phyloP scores from a whole-genome alignment of 2,329 filamentous ascomycete genomes.

The Grosmannia serpens region DNA sequence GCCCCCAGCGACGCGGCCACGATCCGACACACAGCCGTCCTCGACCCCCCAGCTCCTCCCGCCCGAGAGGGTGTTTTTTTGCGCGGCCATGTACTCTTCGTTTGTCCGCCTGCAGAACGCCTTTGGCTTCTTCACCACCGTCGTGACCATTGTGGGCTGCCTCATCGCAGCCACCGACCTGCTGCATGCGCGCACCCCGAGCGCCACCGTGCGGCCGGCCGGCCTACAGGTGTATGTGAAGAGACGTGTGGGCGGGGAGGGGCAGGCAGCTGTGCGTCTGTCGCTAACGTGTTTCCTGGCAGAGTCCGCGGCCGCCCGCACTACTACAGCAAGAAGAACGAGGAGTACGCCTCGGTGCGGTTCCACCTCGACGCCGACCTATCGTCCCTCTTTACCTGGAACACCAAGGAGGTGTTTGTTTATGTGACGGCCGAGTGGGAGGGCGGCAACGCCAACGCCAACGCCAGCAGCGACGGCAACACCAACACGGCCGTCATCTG shows the following conservation, averaged over 20 bases:
- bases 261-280: constrained; percentile 1
- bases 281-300: constrained; percentile 4
- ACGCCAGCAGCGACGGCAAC: no score
- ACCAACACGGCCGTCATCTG: constrained; percentile 77
- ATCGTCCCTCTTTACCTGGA: constrained; percentile 92
- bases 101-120: constrained; percentile 79
- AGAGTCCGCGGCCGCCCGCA: constrained; percentile 87
- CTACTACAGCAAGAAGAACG: constrained; percentile 85
- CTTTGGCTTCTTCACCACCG: constrained; percentile 97
- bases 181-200: constrained; percentile 55
- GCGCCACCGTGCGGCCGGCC: constrained; percentile 47
- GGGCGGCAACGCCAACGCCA: constrained; percentile 21
- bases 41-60: not conserved
- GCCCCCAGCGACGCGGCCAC: not conserved
- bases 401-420: constrained; percentile 96
- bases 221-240: constrained; percentile 72
- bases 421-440: constrained; percentile 79
- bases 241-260: no score
- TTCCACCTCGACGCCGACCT: constrained; percentile 92
- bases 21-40: not conserved
- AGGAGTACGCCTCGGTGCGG: constrained; percentile 90
- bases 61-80: not conserved
- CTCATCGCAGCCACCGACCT: constrained; percentile 75
- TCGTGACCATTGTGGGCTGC: constrained; percentile 68
- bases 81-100: constrained; percentile 67